phyloP scores from a whole-genome alignment of 2,329 filamentous ascomycete species.

The Herpotrichia juniperi region DNA sequence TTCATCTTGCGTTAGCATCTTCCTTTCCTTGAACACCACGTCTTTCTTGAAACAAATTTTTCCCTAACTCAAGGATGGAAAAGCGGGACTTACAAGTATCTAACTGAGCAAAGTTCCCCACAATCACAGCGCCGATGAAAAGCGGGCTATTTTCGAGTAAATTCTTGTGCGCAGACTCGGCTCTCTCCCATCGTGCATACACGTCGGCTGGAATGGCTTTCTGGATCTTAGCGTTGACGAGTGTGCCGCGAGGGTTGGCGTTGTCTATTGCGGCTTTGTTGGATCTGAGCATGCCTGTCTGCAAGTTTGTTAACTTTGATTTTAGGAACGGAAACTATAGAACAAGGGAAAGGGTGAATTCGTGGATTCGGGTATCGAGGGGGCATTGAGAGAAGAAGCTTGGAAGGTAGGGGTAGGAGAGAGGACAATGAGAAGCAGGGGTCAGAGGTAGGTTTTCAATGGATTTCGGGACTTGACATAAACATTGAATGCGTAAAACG shows the following conservation, averaged over 20 bases:
- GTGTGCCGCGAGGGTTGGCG: constrained; percentile 45
- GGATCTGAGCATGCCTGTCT: constrained; percentile 9
- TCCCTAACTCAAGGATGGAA: background rate
- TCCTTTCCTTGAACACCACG: no score
- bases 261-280: constrained; percentile 47
- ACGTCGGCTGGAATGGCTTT: constrained; percentile 35
- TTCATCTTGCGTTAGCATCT: constrained; percentile 1
- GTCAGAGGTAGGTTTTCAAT: no score
- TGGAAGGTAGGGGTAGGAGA: background rate
- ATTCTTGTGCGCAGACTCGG: constrained; percentile 53
- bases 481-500: no score
- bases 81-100: constrained; percentile 19
- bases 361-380: no score
- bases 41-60: no score
- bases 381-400: background rate
- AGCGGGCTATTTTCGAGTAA: constrained; percentile 53
- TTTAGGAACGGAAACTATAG: constrained; percentile 2
- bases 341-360: background rate
- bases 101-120: constrained; percentile 47
- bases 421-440: no score
- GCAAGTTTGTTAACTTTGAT: constrained; percentile 6
- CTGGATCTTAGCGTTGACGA: constrained; percentile 35
- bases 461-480: no score
- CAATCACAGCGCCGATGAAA: constrained; percentile 52
- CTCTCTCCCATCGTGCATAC: constrained; percentile 50